Evolutionary conservation across 257 asterid genomes (phyloP).

Genomic region (Nicotiana obtusifolia): DNA sequence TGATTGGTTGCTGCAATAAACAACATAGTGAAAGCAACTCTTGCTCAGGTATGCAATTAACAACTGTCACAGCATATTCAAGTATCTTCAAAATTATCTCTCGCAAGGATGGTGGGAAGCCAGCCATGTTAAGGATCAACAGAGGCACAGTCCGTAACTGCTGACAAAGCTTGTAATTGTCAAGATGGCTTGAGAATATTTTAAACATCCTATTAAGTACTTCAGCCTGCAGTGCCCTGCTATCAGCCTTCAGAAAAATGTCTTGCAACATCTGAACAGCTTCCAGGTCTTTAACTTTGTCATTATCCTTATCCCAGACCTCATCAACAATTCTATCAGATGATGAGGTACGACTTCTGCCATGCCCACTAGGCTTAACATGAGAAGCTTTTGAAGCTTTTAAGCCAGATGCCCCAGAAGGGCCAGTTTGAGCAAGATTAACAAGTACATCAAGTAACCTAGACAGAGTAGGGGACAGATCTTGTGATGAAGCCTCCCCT

Average conservation of each 20-base stretch:
- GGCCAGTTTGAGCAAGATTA: constrained; percentile 80
- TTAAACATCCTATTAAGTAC: constrained; percentile 88
- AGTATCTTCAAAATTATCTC: constrained; percentile 96
- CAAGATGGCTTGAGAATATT: constrained; percentile 93
- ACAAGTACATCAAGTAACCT: constrained; percentile 89
- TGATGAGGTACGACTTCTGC: constrained; percentile 68
- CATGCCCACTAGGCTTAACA: constrained; percentile 51
- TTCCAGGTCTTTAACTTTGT: constrained; percentile 87
- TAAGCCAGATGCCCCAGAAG: constrained; percentile 29
- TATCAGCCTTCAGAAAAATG: constrained; percentile 87
- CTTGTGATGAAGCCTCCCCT: constrained; percentile 33
- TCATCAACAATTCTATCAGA: constrained; percentile 71
- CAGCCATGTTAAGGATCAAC: constrained; percentile 94
- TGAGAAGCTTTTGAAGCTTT: constrained; percentile 53
- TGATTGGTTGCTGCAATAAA: constrained; percentile 84
- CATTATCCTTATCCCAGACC: constrained; percentile 76
- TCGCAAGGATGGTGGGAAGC: constrained; percentile 73
- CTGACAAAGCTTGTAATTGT: constrained; percentile 89
- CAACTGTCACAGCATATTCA: constrained; percentile 94
- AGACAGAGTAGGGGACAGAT: constrained; percentile 76
- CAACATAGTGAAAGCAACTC: constrained; percentile 97
- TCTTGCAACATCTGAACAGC: constrained; percentile 97
- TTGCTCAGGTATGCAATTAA: constrained; percentile 93
- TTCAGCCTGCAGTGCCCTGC: constrained; percentile 84
- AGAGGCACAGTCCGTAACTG: constrained; percentile 93